Evolutionary conservation across 1,284 basidiomycete species (phyloP).

Genomic region (Megacollybia platyphylla): DNA sequence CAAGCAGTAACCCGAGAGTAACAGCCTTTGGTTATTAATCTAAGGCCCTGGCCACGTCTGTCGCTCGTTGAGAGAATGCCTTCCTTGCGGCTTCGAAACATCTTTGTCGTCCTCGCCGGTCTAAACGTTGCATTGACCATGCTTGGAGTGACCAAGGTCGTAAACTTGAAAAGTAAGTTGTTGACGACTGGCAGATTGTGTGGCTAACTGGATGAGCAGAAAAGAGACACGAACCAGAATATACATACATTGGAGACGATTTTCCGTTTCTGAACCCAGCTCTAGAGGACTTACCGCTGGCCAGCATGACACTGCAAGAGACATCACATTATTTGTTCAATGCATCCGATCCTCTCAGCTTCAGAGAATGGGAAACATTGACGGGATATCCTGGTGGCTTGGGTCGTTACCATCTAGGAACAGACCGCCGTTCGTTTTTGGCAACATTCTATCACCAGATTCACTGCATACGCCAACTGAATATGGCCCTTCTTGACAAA

Average conservation of each 20-base stretch:
- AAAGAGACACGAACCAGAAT: background rate
- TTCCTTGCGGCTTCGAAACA: no score
- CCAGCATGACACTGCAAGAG: background rate
- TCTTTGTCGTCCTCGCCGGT: no score
- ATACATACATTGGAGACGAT: background rate
- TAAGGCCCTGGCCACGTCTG: no score
- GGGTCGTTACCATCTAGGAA: constrained; percentile 12
- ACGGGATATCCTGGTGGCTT: background rate
- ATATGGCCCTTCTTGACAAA: constrained; percentile 10
- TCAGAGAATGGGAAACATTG: background rate
- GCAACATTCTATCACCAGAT: constrained; percentile 22
- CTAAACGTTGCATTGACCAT: no score
- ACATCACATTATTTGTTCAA: background rate
- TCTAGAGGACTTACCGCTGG: background rate
- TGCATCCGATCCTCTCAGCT: background rate
- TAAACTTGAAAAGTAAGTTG: no score
- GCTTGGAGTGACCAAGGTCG: no score
- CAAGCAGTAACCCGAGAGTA: no score
- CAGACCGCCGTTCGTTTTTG: constrained; percentile 17
- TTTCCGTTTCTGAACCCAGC: background rate
- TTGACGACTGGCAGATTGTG: no score
- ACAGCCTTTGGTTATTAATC: no score
- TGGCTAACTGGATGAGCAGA: no score
- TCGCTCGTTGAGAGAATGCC: no score
- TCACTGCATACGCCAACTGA: constrained; percentile 21